phyloP scores from a whole-genome alignment of 371 early-diverging fungal species.

The Mucor saturninus region DNA sequence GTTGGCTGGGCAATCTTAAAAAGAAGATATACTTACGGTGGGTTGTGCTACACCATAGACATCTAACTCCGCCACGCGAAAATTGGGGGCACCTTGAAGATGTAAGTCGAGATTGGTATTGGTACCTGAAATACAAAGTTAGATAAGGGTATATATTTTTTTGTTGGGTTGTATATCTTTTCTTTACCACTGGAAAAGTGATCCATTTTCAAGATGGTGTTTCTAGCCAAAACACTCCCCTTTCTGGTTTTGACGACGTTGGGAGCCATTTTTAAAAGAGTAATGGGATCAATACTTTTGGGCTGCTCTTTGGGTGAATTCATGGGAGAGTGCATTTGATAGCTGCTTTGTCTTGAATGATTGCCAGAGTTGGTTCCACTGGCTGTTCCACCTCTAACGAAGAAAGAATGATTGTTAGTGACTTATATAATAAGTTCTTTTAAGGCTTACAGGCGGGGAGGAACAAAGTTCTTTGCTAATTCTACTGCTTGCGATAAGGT shows the following conservation, averaged over 20 bases:
- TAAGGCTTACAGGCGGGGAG: conserved; percentile 29
- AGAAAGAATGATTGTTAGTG: not conserved
- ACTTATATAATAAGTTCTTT: not conserved
- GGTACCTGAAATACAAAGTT: conserved; percentile 36
- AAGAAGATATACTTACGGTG: conserved; percentile 38
- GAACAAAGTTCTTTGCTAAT: conserved; percentile 28
- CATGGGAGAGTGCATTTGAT: conserved; percentile 5
- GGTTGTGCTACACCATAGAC: conserved; percentile 78
- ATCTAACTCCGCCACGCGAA: conserved; percentile 66
- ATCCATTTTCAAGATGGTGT: conserved; percentile 70
- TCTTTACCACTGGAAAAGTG: conserved; percentile 63
- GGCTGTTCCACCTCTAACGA: not conserved
- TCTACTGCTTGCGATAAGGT: conserved; percentile 12
- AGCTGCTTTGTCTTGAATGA: conserved; percentile 29
- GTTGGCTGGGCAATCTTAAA: not conserved
- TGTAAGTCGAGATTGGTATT: conserved; percentile 67
- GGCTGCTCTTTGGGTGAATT: conserved; percentile 2
- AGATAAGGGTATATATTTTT: not conserved
- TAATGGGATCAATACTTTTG: conserved; percentile 22
- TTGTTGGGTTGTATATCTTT: not conserved
- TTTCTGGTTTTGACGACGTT: conserved; percentile 47
- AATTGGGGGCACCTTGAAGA: conserved; percentile 76
- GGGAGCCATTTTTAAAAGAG: conserved; percentile 40
- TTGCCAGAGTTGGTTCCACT: conserved; percentile 9
- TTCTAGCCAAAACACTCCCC: conserved; percentile 66